Conservation (phyloP, 2,329 filamentous ascomycete genomes). For the Aspergillus vadensis region DNA sequence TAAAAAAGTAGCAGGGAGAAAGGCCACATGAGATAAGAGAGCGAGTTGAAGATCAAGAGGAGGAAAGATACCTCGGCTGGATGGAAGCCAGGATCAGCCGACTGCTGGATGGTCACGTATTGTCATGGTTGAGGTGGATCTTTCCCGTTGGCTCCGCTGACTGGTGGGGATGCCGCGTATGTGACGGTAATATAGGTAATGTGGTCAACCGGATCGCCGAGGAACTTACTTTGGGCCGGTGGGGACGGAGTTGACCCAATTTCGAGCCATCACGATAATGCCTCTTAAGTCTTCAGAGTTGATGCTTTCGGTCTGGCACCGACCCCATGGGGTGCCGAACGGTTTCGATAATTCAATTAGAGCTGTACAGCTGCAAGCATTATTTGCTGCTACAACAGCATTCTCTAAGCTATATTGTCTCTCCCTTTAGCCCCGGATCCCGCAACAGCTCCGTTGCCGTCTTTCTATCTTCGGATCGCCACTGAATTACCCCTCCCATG, state of each 20-base stretch:
- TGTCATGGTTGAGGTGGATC: neutral
- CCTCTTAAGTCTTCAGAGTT: neutral
- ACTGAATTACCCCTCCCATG: constrained; percentile 23
- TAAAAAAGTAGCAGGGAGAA: constrained; percentile 11
- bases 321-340: neutral
- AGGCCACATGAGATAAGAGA: constrained; percentile 7
- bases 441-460: constrained; percentile 21
- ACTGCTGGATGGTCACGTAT: constrained; percentile 14
- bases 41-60: neutral
- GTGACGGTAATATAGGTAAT: neutral
- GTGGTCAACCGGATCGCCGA: neutral
- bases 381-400: no score
- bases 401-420: neutral
- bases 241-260: neutral
- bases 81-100: constrained; percentile 17
- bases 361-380: no score
- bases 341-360: neutral
- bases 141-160: neutral
- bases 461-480: constrained; percentile 23
- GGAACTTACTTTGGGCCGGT: neutral
- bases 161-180: neutral
- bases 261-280: neutral
- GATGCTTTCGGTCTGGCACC: neutral
- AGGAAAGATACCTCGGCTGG: constrained; percentile 20
- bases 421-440: constrained; percentile 22